A percentile compares a stretch with the other conserved stretches of the same genome.
Evolutionary conservation across 1,139 yeast genomes (phyloP).

Genomic region (Nadsonia commutata): DNA sequence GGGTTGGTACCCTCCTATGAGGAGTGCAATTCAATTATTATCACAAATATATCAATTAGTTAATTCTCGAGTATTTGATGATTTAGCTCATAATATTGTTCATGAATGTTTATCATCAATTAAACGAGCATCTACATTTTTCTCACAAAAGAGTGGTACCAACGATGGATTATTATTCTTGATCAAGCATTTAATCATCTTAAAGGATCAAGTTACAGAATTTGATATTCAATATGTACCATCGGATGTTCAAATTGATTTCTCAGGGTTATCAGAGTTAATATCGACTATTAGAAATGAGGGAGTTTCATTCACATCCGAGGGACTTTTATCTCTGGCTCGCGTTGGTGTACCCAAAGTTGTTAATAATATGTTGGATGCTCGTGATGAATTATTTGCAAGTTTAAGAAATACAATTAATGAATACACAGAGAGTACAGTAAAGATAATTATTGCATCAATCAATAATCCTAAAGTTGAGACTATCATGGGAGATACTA

Average conservation of each 20-base stretch:
- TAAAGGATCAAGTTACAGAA: conserved; percentile 55
- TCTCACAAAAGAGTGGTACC: conserved; percentile 28
- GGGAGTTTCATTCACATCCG: conserved; percentile 17
- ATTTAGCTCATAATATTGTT: conserved; percentile 74
- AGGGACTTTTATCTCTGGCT: conserved; percentile 44
- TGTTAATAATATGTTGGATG: conserved; percentile 77
- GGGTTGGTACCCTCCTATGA: conserved; percentile 60
- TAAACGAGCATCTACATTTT: conserved; percentile 35
- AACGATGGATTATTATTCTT: conserved; percentile 53
- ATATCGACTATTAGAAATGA: conserved; percentile 30
- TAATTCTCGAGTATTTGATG: conserved; percentile 65
- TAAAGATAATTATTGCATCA: conserved; percentile 20
- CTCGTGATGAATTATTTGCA: conserved; percentile 59
- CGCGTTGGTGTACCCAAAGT: conserved; percentile 66
- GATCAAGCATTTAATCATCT: conserved; percentile 54
- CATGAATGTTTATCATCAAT: conserved; percentile 58
- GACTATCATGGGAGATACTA: conserved; percentile 21
- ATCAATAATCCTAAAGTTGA: conserved; percentile 19
- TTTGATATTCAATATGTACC: conserved; percentile 72
- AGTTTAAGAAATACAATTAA: conserved; percentile 61
- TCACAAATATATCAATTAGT: conserved; percentile 72
- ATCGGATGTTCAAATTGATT: conserved; percentile 61
- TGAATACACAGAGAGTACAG: conserved; percentile 36
- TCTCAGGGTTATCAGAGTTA: conserved; percentile 48
- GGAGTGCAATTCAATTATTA: conserved; percentile 52